Evolutionary conservation across 225 moss, liverwort and hornwort species (phyloP).

Genomic region (Takakia lepidozioides): DNA sequence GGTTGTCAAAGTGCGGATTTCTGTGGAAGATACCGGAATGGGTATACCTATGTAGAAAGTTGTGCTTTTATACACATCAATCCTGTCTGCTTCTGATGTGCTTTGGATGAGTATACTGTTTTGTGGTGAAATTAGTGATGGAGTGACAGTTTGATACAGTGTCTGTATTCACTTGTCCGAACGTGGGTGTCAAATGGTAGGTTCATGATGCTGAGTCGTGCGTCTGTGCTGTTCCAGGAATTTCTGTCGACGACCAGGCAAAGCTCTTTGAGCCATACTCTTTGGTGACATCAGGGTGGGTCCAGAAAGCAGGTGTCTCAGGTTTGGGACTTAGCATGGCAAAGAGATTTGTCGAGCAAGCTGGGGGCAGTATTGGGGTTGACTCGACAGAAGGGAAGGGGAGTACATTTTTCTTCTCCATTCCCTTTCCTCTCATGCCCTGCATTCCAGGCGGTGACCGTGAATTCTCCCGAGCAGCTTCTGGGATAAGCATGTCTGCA

Average conservation of each 20-base stretch:
- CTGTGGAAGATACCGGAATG: too few species aligned
- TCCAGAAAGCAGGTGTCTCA: conserved; percentile 22
- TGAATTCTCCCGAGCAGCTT: conserved; percentile 4
- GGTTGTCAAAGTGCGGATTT: too few species aligned
- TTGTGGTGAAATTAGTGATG: not conserved
- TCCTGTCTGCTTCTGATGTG: not conserved
- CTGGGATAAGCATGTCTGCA: not conserved
- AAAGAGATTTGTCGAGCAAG: conserved; percentile 22
- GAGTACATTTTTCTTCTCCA: conserved; percentile 18
- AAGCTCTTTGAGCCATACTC: conserved; percentile 28
- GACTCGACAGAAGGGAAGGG: conserved; percentile 19
- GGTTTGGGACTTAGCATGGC: conserved; percentile 27
- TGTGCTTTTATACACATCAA: not conserved
- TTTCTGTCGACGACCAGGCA: conserved; percentile 15
- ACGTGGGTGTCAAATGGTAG: not conserved
- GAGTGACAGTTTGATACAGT: too few species aligned
- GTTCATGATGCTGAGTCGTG: not conserved
- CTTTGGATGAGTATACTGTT: not conserved
- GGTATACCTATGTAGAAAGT: too few species aligned
- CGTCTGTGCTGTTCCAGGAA: conserved; percentile 6
- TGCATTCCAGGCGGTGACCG: not conserved
- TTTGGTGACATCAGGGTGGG: conserved; percentile 20
- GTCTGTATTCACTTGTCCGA: not conserved
- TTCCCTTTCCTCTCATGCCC: conserved; percentile 16
- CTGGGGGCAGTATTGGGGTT: conserved; percentile 21